Evolutionary conservation across 176 grass and related monocot species (phyloP), one percentile per base, ranked within the genome.

Genomic region (Oryza brachyantha): DNA sequence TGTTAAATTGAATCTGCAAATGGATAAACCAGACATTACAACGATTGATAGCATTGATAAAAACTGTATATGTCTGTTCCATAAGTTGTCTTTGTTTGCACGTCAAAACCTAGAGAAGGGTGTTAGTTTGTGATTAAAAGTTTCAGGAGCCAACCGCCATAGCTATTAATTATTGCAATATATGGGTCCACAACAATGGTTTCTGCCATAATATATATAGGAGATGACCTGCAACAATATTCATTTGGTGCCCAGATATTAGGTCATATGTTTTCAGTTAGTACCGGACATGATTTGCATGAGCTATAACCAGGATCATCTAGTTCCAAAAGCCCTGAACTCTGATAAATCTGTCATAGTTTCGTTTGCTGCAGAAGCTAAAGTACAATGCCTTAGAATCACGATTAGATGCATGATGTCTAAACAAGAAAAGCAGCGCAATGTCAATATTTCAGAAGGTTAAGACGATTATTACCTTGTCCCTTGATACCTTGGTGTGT

Each of bases 401-500:
- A 72, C 54, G 36, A 48, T 62, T 25, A 81, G 69, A 81, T 61
- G 55, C 7, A 2, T 7, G 12, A 2, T 69, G 35, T 81, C 35
- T 45, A 62, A 37, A 72, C 45, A 17, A 59, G 2, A 68, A 80
- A 76, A 72, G 28, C 66, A 82, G 5, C 58, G 66, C 16, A 8
- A 28, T 29, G 75, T 16, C 21, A 12, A 81, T 50, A 26, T 66
- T 42, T 74, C 13, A 70, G 45, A 69, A 40, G 36, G 36, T 46
- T 5, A 24, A 67, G 73, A 46, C 8, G 46, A 87, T 7, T 29
- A 61, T 31, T 74, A 84, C 75, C 86, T 79, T 68, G 61, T 29
- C 61, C 46, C 13, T 59, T 40, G 75, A 10, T 54, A 61, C 39
- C 67, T 54, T 68, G 10, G 29, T 57, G 21, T 64, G 29, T 65